A percentile compares a stretch with the other conserved stretches of the same genome.
These are phyloP conservation scores for Caloboletus firmus DNA, from an alignment of 1,284 basidiomycete species.

Conservation along the genomic window DNA sequence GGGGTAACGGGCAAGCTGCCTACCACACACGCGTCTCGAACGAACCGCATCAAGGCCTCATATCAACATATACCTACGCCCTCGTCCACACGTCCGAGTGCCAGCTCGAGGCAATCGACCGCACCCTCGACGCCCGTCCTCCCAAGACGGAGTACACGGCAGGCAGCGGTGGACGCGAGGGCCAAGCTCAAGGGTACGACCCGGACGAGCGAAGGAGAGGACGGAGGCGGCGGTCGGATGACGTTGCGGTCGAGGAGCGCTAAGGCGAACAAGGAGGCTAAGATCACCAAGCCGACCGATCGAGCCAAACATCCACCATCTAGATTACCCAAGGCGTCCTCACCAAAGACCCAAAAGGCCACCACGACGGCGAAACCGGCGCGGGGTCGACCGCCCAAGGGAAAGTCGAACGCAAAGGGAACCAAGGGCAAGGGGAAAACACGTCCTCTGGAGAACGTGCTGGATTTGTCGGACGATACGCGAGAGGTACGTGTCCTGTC, in stretches of 20 bases:
- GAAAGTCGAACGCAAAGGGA: slow-evolving; percentile 11
- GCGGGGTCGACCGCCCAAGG: slow-evolving; percentile 23
- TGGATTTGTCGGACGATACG: slow-evolving; percentile 35
- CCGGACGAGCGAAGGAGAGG: slow-evolving; percentile 8
- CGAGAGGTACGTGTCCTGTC: slow-evolving; percentile 25
- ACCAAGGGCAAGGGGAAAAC: slow-evolving; percentile 32
- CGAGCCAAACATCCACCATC: slow-evolving; percentile 5
- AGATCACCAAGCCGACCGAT: slow-evolving; percentile 4
- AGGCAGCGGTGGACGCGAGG: slow-evolving; percentile 23
- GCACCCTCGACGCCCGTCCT: slow-evolving; percentile 23
- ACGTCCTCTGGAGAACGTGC: slow-evolving; percentile 24
- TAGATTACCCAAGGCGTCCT: slow-evolving; percentile 9
- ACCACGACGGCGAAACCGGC: slow-evolving; percentile 12
- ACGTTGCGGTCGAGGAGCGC: slow-evolving; percentile 17
- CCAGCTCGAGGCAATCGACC: slow-evolving; percentile 12
- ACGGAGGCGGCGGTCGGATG: slow-evolving; percentile 13
- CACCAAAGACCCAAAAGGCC: slow-evolving; percentile 8
- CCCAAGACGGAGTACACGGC: slow-evolving; percentile 30
- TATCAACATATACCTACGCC: slow-evolving; percentile 29
- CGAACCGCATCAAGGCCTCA: slow-evolving; percentile 18
- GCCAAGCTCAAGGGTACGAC: slow-evolving; percentile 1
- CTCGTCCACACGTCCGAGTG: slow-evolving; percentile 19
- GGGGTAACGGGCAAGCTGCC: not conserved
- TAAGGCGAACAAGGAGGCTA: slow-evolving; percentile 9
- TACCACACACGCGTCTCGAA: not conserved